Evolutionary conservation across 75 land plant species (phyloP), one percentile per base, ranked within the genome.

Genomic region (Sequoiadendron giganteum): DNA sequence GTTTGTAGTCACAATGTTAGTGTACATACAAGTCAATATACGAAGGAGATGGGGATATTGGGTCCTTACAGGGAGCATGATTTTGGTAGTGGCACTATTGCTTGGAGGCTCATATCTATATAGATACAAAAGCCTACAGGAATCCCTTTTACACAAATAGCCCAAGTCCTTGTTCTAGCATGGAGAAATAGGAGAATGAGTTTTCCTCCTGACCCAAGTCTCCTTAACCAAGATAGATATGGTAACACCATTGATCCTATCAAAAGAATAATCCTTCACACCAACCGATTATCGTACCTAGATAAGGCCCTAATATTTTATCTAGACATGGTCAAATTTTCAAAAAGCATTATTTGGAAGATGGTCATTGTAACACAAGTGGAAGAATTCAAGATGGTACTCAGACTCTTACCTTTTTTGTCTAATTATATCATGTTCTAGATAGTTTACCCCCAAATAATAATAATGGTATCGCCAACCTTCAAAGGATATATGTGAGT

Each of bases 31-130:
- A 86, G 98, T 95, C 85, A 92, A 96, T 86, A 95, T 95, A 34
- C 95, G 98, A 45, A 92, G 95, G 76, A 96, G 95, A 4, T 93
- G 91, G 94, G 99, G 98, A 15, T 97, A 93, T 84, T 96, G 97
- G n/a, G 93, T 96, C 40, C 96, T 98, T 13, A 94, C 98, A n/a
- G 94, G 78, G 45, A 89, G 94, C 36, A 94, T 96, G 96, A 88
- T 89, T 4, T 73, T 94, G 0, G 95, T 93, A 1, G 91, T 96
- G 15, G 75, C 90, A 18, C 65, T 96, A 8, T 92, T 97, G 86
- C 76, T 96, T 8, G 83, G 34, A 70, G 96, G 99, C 2, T 91
- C 94, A 3, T 73, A 78, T 14, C 21, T 88, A 16, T 96, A 97
- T 88, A 90, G 97, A 54, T 94, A 91, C 87, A 94, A 89, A 87